Evolutionary conservation across 2,329 filamentous ascomycete species (phyloP).

Genomic region (Aureobasidium pullulans): DNA sequence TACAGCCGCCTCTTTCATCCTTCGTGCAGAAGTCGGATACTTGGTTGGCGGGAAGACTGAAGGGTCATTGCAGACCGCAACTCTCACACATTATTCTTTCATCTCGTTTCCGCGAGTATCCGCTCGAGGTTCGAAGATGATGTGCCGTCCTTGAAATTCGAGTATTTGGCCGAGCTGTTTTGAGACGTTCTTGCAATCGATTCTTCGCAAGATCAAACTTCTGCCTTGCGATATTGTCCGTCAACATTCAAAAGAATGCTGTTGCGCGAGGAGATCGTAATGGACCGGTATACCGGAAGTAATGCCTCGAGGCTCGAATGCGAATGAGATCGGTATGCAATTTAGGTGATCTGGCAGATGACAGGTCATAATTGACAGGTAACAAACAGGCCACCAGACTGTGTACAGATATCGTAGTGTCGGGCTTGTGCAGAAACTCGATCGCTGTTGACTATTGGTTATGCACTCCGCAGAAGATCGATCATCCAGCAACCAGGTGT

Average conservation of each 20-base stretch:
- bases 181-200: background rate
- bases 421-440: background rate
- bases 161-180: background rate
- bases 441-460: background rate
- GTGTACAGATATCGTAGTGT: background rate
- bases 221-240: no score
- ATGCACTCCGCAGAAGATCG: background rate
- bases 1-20: background rate
- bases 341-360: background rate
- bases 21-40: background rate
- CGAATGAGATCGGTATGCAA: background rate
- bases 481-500: background rate
- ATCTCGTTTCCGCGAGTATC: background rate
- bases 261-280: no score
- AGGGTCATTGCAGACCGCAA: background rate
- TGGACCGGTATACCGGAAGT: background rate
- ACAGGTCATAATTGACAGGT: constrained; percentile 1
- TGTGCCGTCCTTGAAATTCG: no score
- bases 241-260: no score
- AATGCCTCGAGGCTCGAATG: background rate
- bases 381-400: background rate
- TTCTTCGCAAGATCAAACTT: no score
- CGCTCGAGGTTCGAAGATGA: background rate
- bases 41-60: background rate
- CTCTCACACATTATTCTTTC: background rate